Base-by-base conservation (phyloP, 495 filamentous ascomycete species). In the Clohesyomyces aquaticus region DNA sequence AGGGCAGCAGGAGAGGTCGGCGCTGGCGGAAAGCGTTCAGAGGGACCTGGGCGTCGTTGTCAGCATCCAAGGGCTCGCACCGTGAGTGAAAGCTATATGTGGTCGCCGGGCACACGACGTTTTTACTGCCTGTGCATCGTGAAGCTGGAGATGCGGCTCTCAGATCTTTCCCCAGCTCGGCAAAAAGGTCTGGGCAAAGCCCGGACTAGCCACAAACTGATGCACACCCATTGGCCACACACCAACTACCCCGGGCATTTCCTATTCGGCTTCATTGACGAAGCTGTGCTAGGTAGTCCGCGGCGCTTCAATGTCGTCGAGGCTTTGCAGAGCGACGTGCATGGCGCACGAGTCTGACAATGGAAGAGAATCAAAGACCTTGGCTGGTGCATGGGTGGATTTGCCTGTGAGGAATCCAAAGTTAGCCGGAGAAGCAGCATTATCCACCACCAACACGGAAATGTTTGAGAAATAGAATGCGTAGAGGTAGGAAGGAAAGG, bases 91-190 rank as follows among this genome's bases (percentile, higher is more conserved):
- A n/a, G 22, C n/a, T 48, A n/a, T n/a, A n/a, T 18, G 45, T 19
- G 22, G 45, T 48, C 32, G 14, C n/a, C n/a, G 45, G 22, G 45
- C 45, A 48, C 45, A 48, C 45, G 45, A 48, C 4, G 45, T 23
- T n/a, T 23, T 48, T n/a, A 48, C n/a, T 8, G 45, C n/a, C 4
- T 48, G 45, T 23, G n/a, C 45, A 19, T 48, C n/a, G n/a, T 48
- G 22, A 48, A 9, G 45, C 6, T 48, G 45, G 45, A 48, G n/a
- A 48, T 48, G 45, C 45, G 45, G 45, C 45, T 48, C 45, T 48
- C 4, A 23, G 45, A 48, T 48, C n/a, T 48, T n/a, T 48, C 45
- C 45, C 45, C 45, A 48, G 4, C 45, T 48, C 45, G 45, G 45
- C 22, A 19, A 18, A 48, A 18, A 9, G 45, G n/a, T 48, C 32